Conservation (phyloP, 129 eudicot genomes). For the Flaveria brownii region DNA sequence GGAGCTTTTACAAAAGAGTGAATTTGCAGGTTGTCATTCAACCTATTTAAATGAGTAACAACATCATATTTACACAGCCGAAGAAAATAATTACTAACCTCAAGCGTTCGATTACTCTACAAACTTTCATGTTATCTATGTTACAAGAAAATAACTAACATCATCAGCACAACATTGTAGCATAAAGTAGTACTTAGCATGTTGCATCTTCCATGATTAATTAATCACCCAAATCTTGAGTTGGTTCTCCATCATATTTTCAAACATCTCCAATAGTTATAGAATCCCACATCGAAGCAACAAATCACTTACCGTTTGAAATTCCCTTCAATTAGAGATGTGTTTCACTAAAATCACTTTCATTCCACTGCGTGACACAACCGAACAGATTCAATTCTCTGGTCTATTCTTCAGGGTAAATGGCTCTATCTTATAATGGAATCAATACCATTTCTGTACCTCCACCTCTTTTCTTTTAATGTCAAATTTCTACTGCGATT, state of each 20-base stretch:
- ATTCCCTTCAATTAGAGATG: not conserved
- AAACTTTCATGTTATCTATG: not conserved
- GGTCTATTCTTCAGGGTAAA: not conserved
- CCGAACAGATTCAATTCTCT: not conserved
- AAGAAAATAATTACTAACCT: too few species aligned
- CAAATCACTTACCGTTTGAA: not conserved
- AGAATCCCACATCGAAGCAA: not conserved
- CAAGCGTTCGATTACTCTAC: not conserved
- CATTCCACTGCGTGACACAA: slow-evolving; percentile 3
- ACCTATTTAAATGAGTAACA: too few species aligned
- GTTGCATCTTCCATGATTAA: not conserved
- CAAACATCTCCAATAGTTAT: not conserved
- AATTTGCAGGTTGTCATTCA: too few species aligned
- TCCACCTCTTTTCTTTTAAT: not conserved
- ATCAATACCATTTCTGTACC: too few species aligned
- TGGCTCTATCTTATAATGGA: not conserved
- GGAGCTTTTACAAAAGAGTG: too few species aligned
- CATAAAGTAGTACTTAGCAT: not conserved
- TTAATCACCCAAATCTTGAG: not conserved
- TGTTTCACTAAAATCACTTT: not conserved
- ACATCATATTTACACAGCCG: too few species aligned
- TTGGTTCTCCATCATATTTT: not conserved
- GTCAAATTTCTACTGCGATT: not conserved
- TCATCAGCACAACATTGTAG: not conserved
- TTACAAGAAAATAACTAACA: not conserved